Evolutionary conservation across 2,329 filamentous ascomycete species (phyloP).

Genomic region (Neopestalotiopsis sp.): DNA sequence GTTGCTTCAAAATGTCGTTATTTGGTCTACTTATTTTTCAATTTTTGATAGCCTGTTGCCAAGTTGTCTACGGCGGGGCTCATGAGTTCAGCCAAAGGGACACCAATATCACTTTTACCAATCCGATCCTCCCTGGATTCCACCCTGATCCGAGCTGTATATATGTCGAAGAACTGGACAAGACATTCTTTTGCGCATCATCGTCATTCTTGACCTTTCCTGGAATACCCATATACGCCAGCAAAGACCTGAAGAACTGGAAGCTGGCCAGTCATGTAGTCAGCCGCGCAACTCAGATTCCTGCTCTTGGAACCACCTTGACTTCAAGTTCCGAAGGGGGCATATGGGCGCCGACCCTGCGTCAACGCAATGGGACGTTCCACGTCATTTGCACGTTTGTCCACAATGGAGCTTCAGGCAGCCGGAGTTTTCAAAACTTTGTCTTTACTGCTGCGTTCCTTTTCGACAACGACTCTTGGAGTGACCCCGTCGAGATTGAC

Average conservation of each 20-base stretch:
- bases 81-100: not conserved
- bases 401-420: slow-evolving; percentile 17
- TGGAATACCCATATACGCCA: slow-evolving; percentile 57
- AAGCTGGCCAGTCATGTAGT: slow-evolving; percentile 46
- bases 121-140: slow-evolving; percentile 56
- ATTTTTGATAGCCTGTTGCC: too few species aligned
- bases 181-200: slow-evolving; percentile 57
- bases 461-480: slow-evolving; percentile 45
- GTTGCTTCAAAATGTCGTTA: too few species aligned
- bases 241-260: slow-evolving; percentile 57
- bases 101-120: slow-evolving; percentile 27
- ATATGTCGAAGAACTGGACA: slow-evolving; percentile 42
- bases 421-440: slow-evolving; percentile 21
- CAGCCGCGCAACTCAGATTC: slow-evolving; percentile 45
- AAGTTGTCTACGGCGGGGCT: too few species aligned
- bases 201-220: slow-evolving; percentile 60
- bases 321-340: slow-evolving; percentile 31
- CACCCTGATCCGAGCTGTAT: slow-evolving; percentile 55
- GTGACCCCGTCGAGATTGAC: slow-evolving; percentile 42
- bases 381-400: slow-evolving; percentile 40
- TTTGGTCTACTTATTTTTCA: too few species aligned
- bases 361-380: slow-evolving; percentile 35
- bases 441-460: slow-evolving; percentile 48
- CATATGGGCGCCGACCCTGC: slow-evolving; percentile 41
- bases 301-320: slow-evolving; percentile 29